These are phyloP conservation scores for Ceratocystis albifundus DNA, from an alignment of 2,329 filamentous ascomycete species.

Conservation along the genomic window DNA sequence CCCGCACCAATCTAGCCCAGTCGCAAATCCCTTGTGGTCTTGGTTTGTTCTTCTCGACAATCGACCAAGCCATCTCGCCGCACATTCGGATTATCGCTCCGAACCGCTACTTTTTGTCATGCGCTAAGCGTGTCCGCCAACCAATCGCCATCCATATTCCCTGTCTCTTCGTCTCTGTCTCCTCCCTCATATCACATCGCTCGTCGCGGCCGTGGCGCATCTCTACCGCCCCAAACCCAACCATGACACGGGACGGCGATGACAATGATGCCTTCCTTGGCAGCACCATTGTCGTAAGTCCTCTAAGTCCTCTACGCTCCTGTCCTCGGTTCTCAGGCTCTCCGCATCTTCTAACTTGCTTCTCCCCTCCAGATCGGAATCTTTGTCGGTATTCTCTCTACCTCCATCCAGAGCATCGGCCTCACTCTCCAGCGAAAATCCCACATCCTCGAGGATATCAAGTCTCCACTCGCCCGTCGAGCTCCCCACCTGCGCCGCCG, in stretches of 20 bases:
- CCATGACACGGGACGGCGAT: neutral
- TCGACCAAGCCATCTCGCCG: no score
- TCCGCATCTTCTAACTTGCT: constrained; percentile 25
- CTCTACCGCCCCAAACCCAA: neutral
- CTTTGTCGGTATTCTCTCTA: constrained; percentile 82
- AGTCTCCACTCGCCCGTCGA: constrained; percentile 65
- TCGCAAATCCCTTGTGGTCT: no score
- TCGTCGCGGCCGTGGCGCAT: neutral
- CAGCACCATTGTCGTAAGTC: constrained; percentile 62
- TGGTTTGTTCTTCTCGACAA: no score
- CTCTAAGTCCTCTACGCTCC: constrained; percentile 36
- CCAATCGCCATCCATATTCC: neutral
- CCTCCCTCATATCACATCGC: neutral
- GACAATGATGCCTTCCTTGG: constrained; percentile 49
- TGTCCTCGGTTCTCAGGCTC: neutral
- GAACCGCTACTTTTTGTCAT: neutral
- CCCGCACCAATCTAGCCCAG: no score
- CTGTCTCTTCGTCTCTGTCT: neutral
- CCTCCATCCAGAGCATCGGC: constrained; percentile 86
- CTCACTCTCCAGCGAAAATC: constrained; percentile 95
- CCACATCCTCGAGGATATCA: constrained; percentile 94
- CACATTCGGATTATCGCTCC: no score
- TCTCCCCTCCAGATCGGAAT: constrained; percentile 62
- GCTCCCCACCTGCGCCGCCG: constrained; percentile 80
- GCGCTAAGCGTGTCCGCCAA: neutral